These are phyloP conservation scores for Phytophthora pistaciae DNA, from an alignment of 352 stramenopile genomes.

Conservation along the genomic window DNA sequence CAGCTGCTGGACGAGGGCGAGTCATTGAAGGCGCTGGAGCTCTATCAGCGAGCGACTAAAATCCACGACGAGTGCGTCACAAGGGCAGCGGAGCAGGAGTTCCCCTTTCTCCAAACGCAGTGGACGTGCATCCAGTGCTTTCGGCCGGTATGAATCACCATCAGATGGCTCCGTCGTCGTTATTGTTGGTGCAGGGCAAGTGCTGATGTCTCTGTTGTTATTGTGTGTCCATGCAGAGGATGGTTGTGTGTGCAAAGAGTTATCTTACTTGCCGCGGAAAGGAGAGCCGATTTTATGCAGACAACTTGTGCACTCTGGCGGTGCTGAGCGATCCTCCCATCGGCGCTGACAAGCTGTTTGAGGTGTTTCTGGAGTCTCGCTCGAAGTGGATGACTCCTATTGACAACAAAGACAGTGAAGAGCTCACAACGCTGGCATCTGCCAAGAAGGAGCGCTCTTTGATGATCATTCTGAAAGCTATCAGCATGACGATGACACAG, in stretches of 20 bases:
- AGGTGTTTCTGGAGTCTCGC: conserved; percentile 58
- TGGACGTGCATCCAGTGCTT: conserved; percentile 82
- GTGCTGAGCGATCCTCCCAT: conserved; percentile 43
- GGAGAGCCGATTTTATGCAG: conserved; percentile 65
- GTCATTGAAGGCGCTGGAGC: conserved; percentile 52
- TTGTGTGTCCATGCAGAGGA: conserved; percentile 40
- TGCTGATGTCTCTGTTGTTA: conserved; percentile 11
- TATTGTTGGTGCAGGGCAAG: neutral
- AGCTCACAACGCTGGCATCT: conserved; percentile 11
- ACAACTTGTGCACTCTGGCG: conserved; percentile 66
- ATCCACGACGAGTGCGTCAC: conserved; percentile 36
- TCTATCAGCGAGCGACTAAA: conserved; percentile 52
- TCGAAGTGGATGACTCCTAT: conserved; percentile 57
- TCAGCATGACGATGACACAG: conserved; percentile 65
- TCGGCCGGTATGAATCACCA: conserved; percentile 39
- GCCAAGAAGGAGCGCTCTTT: conserved; percentile 45
- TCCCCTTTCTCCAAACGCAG: conserved; percentile 71
- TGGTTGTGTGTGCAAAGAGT: conserved; percentile 50
- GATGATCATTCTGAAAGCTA: conserved; percentile 65
- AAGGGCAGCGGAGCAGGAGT: conserved; percentile 31
- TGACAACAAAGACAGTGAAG: conserved; percentile 18
- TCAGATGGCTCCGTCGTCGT: neutral
- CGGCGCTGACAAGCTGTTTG: conserved; percentile 45
- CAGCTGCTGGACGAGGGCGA: conserved; percentile 71
- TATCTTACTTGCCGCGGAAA: conserved; percentile 69